Evolutionary conservation across 1,284 basidiomycete species (phyloP).

Genomic region (Austroboletus novae-zelandiae): DNA sequence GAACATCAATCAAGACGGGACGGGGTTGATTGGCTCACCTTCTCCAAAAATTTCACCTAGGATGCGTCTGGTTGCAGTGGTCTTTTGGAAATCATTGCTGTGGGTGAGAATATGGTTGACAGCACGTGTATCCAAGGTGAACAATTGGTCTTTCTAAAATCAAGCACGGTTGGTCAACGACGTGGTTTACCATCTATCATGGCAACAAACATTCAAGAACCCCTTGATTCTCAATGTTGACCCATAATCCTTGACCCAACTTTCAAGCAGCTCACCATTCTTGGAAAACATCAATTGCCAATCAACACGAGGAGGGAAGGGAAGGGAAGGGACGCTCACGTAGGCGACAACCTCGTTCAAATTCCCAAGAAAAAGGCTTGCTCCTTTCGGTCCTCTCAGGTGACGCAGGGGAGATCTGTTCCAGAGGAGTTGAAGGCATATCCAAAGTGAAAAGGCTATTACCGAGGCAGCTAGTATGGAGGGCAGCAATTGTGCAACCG

Average conservation of each 20-base stretch:
- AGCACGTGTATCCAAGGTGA: constrained; percentile 36
- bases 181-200: no score
- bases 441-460: constrained; percentile 22
- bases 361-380: constrained; percentile 54
- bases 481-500: not conserved
- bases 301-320: no score
- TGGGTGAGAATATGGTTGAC: constrained; percentile 40
- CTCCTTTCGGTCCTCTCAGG: constrained; percentile 50
- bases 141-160: constrained; percentile 18
- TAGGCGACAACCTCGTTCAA: constrained; percentile 44
- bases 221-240: constrained; percentile 45
- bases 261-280: constrained; percentile 36
- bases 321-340: constrained; percentile 12
- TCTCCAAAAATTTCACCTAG: constrained; percentile 29
- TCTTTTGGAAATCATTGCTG: constrained; percentile 37
- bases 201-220: constrained; percentile 44
- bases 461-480: not conserved
- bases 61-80: constrained; percentile 18
- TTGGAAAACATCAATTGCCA: not conserved
- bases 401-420: constrained; percentile 41
- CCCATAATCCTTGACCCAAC: constrained; percentile 57
- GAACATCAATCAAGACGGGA: not conserved
- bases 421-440: constrained; percentile 18
- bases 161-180: no score
- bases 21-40: constrained; percentile 14